Percentiles rank a stretch among this genome's conserved stretches.
Conservation (phyloP, 495 filamentous ascomycete genomes). For the Amorphotheca resinae region DNA sequence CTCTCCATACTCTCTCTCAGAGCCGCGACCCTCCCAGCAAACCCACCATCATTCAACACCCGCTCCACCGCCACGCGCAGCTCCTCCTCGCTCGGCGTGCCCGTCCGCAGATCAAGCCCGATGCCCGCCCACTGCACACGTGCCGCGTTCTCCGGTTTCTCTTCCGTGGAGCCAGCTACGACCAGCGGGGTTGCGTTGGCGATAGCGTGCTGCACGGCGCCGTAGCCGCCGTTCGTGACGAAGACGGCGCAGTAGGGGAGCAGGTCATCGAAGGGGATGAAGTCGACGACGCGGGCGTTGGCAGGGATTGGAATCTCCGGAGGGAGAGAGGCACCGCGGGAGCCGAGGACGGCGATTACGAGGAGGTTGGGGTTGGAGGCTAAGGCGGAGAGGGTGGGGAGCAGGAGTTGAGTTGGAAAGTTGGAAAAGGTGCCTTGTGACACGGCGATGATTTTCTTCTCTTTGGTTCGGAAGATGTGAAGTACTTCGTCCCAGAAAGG, state of each 20-base stretch:
- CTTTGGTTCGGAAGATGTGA: conserved; percentile 2
- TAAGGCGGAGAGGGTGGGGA: conserved; percentile 20
- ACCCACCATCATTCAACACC: conserved; percentile 17
- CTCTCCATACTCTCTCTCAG: conserved; percentile 15
- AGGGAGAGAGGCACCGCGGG: conserved; percentile 13
- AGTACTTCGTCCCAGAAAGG: conserved; percentile 21
- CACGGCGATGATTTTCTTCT: conserved; percentile 20
- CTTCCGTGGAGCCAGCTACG: conserved; percentile 21
- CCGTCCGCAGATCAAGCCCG: conserved; percentile 21
- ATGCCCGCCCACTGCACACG: conserved; percentile 24
- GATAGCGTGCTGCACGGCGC: conserved; percentile 22
- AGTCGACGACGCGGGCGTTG: conserved; percentile 23
- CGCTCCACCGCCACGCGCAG: conserved; percentile 20
- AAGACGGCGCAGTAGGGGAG: conserved; percentile 22
- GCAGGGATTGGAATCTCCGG: conserved; percentile 1
- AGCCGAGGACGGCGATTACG: conserved; percentile 22
- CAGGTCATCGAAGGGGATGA: conserved; percentile 25
- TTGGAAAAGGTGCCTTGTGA: conserved; percentile 21
- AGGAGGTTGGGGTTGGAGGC: conserved; percentile 15
- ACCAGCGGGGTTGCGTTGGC: conserved; percentile 24
- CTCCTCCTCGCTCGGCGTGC: conserved; percentile 13
- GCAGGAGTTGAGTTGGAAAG: conserved; percentile 15
- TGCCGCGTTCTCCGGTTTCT: conserved; percentile 23
- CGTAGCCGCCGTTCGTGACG: conserved; percentile 25
- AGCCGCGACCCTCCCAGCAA: conserved; percentile 13